Percentiles rank a stretch among this genome's conserved stretches.
Evolutionary conservation across 345 rosid species (phyloP).

Genomic region (Passiflora organensis): DNA sequence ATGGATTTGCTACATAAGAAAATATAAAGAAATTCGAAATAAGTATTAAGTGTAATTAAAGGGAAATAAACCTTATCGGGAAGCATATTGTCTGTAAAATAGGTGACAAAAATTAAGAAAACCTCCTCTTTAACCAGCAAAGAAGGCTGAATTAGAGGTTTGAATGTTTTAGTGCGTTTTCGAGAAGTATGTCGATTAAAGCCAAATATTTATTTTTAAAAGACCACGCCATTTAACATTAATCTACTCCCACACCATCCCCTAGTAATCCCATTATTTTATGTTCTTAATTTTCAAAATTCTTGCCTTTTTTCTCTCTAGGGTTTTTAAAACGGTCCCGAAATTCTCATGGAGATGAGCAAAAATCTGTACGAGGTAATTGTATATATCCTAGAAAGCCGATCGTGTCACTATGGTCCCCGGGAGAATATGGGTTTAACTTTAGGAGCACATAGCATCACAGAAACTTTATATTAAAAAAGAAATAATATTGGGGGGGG

Average conservation of each 20-base stretch:
- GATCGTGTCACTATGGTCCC: not conserved
- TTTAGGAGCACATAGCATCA: too few species aligned
- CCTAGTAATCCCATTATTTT: too few species aligned
- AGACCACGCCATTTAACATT: too few species aligned
- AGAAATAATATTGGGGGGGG: too few species aligned
- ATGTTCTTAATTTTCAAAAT: not conserved
- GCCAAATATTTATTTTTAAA: not conserved
- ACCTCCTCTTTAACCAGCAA: slow-evolving; percentile 6
- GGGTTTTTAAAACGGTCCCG: not conserved
- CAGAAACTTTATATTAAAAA: too few species aligned
- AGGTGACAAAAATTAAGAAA: not conserved
- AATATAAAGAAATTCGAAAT: too few species aligned
- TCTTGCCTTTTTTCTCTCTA: slow-evolving; percentile 1
- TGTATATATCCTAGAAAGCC: not conserved
- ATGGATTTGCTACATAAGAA: too few species aligned
- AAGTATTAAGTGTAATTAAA: too few species aligned
- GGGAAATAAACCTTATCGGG: too few species aligned
- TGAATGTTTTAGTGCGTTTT: slow-evolving; percentile 7
- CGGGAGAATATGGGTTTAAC: not conserved
- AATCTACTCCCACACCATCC: too few species aligned
- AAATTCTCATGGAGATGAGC: not conserved
- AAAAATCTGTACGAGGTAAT: not conserved
- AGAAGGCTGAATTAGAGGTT: slow-evolving; percentile 2
- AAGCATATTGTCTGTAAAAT: too few species aligned
- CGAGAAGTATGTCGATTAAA: slow-evolving; percentile 17